phyloP scores from a whole-genome alignment of 768 basidiomycete genomes.

The Postia placenta region DNA sequence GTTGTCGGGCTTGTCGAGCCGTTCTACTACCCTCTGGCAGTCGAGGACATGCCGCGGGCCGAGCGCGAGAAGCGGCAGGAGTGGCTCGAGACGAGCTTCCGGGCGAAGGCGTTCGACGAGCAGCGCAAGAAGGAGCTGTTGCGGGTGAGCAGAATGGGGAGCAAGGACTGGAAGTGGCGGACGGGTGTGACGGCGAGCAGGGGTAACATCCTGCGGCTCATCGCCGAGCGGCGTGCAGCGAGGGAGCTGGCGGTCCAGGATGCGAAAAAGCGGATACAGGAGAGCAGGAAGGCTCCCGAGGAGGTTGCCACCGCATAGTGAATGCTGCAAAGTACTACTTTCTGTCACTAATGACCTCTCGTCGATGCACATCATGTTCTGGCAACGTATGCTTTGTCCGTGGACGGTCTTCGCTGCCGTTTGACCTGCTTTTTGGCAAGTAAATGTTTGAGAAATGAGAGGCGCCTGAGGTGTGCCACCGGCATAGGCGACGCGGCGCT shows the following conservation, averaged over 20 bases:
- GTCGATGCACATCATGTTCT: too few relatives aligned
- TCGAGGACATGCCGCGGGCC: constrained; percentile 68
- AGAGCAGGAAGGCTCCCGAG: constrained; percentile 11
- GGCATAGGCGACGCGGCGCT: neutral
- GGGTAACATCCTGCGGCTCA: constrained; percentile 44
- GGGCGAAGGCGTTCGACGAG: constrained; percentile 30
- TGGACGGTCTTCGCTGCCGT: too few relatives aligned
- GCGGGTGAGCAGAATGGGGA: constrained; percentile 29
- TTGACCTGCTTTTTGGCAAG: neutral
- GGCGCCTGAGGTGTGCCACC: neutral
- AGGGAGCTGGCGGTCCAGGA: constrained; percentile 34
- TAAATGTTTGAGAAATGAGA: neutral
- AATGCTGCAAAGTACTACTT: neutral
- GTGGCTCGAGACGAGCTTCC: constrained; percentile 59
- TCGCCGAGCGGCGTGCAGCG: constrained; percentile 40
- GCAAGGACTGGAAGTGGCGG: constrained; percentile 32
- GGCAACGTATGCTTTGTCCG: too few relatives aligned
- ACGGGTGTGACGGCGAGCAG: constrained; percentile 32
- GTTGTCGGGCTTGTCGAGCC: constrained; percentile 89
- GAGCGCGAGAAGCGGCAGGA: constrained; percentile 50
- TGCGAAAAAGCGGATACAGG: constrained; percentile 26
- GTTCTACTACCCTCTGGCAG: constrained; percentile 84
- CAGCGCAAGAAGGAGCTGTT: constrained; percentile 28
- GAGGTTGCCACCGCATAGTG: neutral
- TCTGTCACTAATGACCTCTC: neutral